Base-by-base conservation (phyloP, 1,139 yeast species). In the Geotrichum cucujoidarum region DNA sequence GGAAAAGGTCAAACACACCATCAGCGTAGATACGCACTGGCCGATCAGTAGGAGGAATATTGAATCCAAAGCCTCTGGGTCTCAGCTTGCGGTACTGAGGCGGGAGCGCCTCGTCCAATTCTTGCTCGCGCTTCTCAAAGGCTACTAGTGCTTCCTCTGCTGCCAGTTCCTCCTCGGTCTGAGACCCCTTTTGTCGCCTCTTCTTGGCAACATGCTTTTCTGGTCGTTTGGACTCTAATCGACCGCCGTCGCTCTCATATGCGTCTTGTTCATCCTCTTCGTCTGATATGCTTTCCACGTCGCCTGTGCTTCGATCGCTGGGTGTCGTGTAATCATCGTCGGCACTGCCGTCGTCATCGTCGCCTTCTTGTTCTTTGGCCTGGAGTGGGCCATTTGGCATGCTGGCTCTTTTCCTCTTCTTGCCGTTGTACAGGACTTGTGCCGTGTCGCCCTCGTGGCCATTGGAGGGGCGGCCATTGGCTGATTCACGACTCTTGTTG, bases 1-100 rank as follows among this genome's bases (percentile, higher is more conserved):
- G 98, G 70, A 92, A 92, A 56, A 92, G 73, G 68, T 92, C 98
- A 71, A 92, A 92, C 20, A 92, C 97, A 43, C 98, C 98, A 67
- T 92, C 98, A 4, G 98, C 98, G 63, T 92, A 92, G 21, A 92
- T 78, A 54, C 98, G 76, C 33, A 92, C 81, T 1, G 96, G 92
- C 52, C 97, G 75, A 63, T 84, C 95, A 13, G 68, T 71, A 1
- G 97, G 95, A 2, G 98, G 98, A 24, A 82, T 58, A 58, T 87
- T 88, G 67, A 92, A 80, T 56, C 70, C 57, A 57, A 58, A 67
- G 24, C 71, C 71, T 21, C 64, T 52, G 6, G 71, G 71, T 14
- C 72, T 56, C 57, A 63, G 63, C 53, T 62, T 61, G 31, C 70
- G 62, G 54, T 64, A 64, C 47, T 64, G 55, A 5, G 59, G 64